Evolutionary conservation across 2,329 filamentous ascomycete species (phyloP), one percentile per base, ranked within the genome.

Genomic region (Metarhizium album): DNA sequence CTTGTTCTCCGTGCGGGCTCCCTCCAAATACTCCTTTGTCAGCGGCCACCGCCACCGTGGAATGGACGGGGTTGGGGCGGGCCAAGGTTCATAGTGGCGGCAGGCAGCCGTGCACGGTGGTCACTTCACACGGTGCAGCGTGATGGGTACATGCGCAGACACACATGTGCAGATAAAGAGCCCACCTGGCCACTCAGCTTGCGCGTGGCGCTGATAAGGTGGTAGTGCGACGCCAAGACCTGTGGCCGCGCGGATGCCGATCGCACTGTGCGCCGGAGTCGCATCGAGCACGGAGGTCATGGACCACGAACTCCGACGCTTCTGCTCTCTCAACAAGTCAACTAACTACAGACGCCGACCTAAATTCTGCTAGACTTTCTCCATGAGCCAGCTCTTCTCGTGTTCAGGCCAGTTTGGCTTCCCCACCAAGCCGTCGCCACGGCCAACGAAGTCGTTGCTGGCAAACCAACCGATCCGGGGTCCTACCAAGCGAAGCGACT

Each of bases 171-270:
- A 18, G 22, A 37, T n/a, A 35, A n/a, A 16, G 33, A 37, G 46
- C 20, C 33, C 33, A 14, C 11, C 11, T 13, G 11, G 33, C 20
- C 31, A 27, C 46, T 27, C 27, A 40, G 46, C 42, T 18, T 20
- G n/a, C 42, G 18, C 9, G 43, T 38, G 47, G 47, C 47, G 47
- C 42, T 22, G 42, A 42, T 35, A 48, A 52, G 42, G 42, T 6
- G 37, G 43, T 52, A 38, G 50, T 47, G 50, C 35, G 20, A 49
- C 51, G 51, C 51, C 47, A 52, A 52, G 51, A 23, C 47, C n/a
- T 35, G 20, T 37, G 37, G 40, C 47, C 49, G 40, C 16, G 4
- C 13, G 38, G 35, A 20, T 51, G 20, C 35, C 42, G 35, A 35
- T 29, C 16, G 40, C 47, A 49, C 47, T 49, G 47, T 49, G 47